Conservation (phyloP, 192 early-diverging fungal species). For the Gryganskiella cystojenkinii region DNA sequence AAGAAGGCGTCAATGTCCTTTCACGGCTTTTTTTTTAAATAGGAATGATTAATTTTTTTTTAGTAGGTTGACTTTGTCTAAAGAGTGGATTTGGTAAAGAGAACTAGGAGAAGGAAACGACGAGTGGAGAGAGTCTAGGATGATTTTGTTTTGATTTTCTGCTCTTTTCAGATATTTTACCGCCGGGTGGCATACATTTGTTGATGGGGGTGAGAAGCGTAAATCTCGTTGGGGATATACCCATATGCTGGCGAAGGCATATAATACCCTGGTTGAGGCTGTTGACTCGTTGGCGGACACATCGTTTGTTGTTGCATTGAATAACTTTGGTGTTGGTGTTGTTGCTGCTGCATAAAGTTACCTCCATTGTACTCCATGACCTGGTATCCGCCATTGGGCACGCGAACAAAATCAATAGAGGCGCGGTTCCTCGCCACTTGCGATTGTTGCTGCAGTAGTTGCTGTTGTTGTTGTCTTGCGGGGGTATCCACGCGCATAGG, state of each 20-base stretch:
- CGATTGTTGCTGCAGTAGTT: slow-evolving; percentile 6
- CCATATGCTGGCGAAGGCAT: slow-evolving; percentile 6
- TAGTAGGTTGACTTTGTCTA: too few species aligned
- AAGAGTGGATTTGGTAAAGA: too few species aligned
- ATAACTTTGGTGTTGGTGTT: neutral
- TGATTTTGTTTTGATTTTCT: neutral
- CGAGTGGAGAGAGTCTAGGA: too few species aligned
- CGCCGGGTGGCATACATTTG: slow-evolving; percentile 26
- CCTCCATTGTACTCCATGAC: slow-evolving; percentile 8
- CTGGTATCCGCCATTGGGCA: slow-evolving; percentile 21
- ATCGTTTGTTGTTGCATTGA: neutral
- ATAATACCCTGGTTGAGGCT: slow-evolving; percentile 20
- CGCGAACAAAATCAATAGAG: slow-evolving; percentile 11
- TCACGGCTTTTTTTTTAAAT: too few species aligned
- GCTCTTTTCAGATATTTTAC: too few species aligned
- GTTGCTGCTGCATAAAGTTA: neutral
- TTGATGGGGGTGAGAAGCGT: slow-evolving; percentile 20
- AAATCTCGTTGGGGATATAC: slow-evolving; percentile 6
- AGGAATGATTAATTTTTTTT: too few species aligned
- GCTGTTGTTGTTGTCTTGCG: neutral
- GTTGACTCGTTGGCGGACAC: slow-evolving; percentile 4
- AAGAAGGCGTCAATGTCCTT: too few species aligned
- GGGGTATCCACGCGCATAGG: neutral
- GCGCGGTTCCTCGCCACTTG: neutral
- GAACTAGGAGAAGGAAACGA: too few species aligned